These are phyloP conservation scores for Aspergillus ellipticus DNA, from an alignment of 495 filamentous ascomycete species.

Conservation along the genomic window DNA sequence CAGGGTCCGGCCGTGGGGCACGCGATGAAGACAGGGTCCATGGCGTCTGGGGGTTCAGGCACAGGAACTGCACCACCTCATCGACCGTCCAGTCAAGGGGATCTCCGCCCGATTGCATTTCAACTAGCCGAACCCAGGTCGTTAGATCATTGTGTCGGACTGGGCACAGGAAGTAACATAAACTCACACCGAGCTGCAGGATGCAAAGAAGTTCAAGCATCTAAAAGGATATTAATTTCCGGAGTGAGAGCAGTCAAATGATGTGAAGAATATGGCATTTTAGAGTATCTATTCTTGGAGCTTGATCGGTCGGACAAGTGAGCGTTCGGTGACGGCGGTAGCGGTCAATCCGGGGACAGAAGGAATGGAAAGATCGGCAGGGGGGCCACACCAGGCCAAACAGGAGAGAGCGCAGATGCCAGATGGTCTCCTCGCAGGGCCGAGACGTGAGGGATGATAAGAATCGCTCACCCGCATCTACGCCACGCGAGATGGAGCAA, in stretches of 20 bases:
- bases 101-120: slow-evolving; percentile 38
- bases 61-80: slow-evolving; percentile 61
- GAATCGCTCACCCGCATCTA: too few relatives aligned
- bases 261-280: background rate
- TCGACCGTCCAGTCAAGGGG: slow-evolving; percentile 68
- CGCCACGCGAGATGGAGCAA: background rate
- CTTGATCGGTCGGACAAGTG: background rate
- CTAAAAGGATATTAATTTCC: background rate
- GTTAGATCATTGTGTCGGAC: background rate
- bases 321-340: background rate
- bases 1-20: slow-evolving; percentile 46
- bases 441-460: too few relatives aligned
- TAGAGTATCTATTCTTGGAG: background rate
- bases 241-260: background rate
- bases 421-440: too few relatives aligned
- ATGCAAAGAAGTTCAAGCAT: background rate
- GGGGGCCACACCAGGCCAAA: too few relatives aligned
- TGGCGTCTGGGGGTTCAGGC: slow-evolving; percentile 44
- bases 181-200: background rate
- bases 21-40: slow-evolving; percentile 30
- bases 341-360: background rate
- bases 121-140: background rate
- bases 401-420: too few relatives aligned
- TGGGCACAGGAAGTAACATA: slow-evolving; percentile 2
- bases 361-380: background rate